Conservation (phyloP, 768 basidiomycete species). For the Rhizopogon sp. region DNA sequence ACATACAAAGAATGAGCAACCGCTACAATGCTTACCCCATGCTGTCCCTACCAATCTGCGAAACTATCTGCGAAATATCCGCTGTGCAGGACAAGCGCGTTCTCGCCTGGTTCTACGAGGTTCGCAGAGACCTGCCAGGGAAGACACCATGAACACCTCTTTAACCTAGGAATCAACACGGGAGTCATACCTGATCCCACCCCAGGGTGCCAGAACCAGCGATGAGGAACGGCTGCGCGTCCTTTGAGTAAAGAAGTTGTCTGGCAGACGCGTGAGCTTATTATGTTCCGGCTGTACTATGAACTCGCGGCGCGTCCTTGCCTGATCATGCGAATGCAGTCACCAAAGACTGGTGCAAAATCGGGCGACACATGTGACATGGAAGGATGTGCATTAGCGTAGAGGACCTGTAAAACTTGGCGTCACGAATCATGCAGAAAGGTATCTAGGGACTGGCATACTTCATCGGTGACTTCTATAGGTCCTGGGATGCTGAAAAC, state of each 20-base stretch:
- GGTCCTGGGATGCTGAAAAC: slow-evolving; percentile 53
- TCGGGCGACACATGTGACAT: slow-evolving; percentile 87
- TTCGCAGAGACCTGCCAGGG: slow-evolving; percentile 73
- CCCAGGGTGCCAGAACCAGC: slow-evolving; percentile 94
- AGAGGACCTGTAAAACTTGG: slow-evolving; percentile 56
- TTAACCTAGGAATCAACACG: background rate
- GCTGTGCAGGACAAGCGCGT: slow-evolving; percentile 77
- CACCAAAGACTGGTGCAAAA: slow-evolving; percentile 84
- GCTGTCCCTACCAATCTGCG: slow-evolving; percentile 61
- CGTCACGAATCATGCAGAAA: background rate
- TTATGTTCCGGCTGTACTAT: background rate
- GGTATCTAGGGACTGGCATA: slow-evolving; percentile 11
- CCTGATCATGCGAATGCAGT: slow-evolving; percentile 84
- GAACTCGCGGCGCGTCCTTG: slow-evolving; percentile 19
- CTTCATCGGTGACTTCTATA: slow-evolving; percentile 60
- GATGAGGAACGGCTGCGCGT: slow-evolving; percentile 88
- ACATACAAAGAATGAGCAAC: background rate
- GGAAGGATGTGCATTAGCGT: slow-evolving; percentile 88
- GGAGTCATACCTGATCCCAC: slow-evolving; percentile 77
- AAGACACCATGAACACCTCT: background rate
- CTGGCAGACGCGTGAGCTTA: slow-evolving; percentile 29
- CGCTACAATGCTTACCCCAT: background rate
- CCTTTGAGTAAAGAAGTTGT: slow-evolving; percentile 71
- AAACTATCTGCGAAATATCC: slow-evolving; percentile 96
- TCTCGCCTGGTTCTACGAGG: slow-evolving; percentile 76